phyloP scores from a whole-genome alignment of 1,284 basidiomycete species.

The Ceratobasidium theobromae region DNA sequence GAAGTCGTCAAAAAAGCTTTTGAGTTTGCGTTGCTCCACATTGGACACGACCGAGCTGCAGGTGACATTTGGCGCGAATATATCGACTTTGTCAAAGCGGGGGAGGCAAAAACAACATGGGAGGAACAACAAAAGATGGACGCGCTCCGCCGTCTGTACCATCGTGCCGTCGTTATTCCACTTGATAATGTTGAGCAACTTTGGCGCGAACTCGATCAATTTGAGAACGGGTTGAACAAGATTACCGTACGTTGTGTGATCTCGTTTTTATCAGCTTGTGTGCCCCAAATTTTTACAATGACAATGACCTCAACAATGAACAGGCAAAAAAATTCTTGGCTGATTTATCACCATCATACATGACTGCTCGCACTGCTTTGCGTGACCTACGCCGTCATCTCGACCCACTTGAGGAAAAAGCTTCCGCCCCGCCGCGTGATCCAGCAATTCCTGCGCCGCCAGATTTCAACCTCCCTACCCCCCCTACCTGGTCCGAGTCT shows the following conservation, averaged over 20 bases:
- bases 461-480: conserved; percentile 66
- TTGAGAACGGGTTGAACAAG: conserved; percentile 89
- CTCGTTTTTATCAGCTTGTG: conserved; percentile 11
- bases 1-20: conserved; percentile 85
- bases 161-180: conserved; percentile 91
- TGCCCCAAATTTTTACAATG: background rate
- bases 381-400: conserved; percentile 77
- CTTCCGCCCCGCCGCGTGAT: conserved; percentile 42
- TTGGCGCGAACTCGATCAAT: conserved; percentile 94
- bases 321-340: conserved; percentile 93
- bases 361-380: conserved; percentile 90
- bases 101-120: conserved; percentile 82
- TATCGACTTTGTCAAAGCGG: conserved; percentile 81
- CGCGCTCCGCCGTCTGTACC: conserved; percentile 86
- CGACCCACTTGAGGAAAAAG: conserved; percentile 50
- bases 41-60: conserved; percentile 68
- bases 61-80: conserved; percentile 61
- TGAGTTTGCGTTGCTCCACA: conserved; percentile 88
- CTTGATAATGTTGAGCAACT: conserved; percentile 90
- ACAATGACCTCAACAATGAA: conserved; percentile 3
- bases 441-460: conserved; percentile 38
- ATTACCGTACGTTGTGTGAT: conserved; percentile 61
- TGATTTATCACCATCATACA: conserved; percentile 80
- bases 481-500: conserved; percentile 68
- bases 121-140: conserved; percentile 97